Evolutionary conservation across 352 stramenopile species (phyloP).

Genomic region (Phytopythium boreale): DNA sequence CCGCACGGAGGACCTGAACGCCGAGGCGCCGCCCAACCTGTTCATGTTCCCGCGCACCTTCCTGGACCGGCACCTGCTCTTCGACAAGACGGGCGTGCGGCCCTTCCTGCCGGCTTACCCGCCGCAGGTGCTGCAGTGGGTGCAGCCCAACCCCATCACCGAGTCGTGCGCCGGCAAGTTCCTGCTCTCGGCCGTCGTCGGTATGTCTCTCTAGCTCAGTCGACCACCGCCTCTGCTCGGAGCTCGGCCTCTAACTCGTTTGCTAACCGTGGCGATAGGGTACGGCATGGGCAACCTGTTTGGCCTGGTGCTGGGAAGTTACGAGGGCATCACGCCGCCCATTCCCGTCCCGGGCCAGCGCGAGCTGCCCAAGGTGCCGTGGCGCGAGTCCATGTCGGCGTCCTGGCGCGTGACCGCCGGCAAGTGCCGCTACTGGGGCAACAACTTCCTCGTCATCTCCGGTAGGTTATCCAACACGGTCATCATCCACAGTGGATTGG

Average conservation of each 20-base stretch:
- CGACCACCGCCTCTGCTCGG: neutral
- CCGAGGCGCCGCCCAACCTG: slow-evolving; percentile 57
- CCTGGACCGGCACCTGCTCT: slow-evolving; percentile 40
- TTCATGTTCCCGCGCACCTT: slow-evolving; percentile 78
- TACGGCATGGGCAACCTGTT: slow-evolving; percentile 83
- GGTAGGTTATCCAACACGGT: slow-evolving; percentile 26
- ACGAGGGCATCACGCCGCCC: slow-evolving; percentile 83
- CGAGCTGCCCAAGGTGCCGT: slow-evolving; percentile 77
- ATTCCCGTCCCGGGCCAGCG: slow-evolving; percentile 77
- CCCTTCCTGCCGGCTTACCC: slow-evolving; percentile 68
- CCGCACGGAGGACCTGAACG: slow-evolving; percentile 53
- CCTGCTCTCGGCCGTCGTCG: slow-evolving; percentile 73
- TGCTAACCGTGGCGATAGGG: slow-evolving; percentile 23
- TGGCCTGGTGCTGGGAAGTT: slow-evolving; percentile 75
- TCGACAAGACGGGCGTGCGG: slow-evolving; percentile 53
- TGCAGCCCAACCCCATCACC: slow-evolving; percentile 44
- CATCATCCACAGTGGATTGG: neutral
- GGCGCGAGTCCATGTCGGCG: slow-evolving; percentile 64
- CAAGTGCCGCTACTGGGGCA: slow-evolving; percentile 84
- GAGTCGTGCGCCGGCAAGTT: slow-evolving; percentile 84
- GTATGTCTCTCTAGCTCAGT: slow-evolving; percentile 24
- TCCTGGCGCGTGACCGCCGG: slow-evolving; percentile 66
- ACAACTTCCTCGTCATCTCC: slow-evolving; percentile 87
- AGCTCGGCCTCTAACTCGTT: neutral
- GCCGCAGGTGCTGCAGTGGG: slow-evolving; percentile 13